These are phyloP conservation scores for Phytopythium kandeliae DNA, from an alignment of 352 stramenopile genomes.

Conservation along the genomic window DNA sequence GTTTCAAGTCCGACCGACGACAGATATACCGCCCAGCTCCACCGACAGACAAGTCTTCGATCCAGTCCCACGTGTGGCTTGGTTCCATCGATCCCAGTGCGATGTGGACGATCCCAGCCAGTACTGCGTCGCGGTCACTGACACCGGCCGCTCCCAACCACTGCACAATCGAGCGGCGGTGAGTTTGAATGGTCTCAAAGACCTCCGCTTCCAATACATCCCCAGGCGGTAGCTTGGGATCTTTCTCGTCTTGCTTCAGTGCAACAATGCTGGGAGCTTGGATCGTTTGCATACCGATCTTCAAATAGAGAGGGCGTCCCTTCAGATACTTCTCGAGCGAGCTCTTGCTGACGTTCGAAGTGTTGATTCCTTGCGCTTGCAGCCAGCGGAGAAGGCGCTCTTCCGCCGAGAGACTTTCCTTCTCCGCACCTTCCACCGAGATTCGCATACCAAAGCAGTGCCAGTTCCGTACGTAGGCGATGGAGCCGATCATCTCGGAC, in stretches of 20 bases:
- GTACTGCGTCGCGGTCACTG: constrained; percentile 26
- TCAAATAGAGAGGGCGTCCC: constrained; percentile 79
- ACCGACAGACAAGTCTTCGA: constrained; percentile 43
- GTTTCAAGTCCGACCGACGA: constrained; percentile 70
- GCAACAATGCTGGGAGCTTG: constrained; percentile 82
- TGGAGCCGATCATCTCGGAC: constrained; percentile 66
- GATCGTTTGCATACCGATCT: constrained; percentile 84
- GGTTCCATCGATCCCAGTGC: constrained; percentile 58
- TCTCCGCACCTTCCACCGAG: constrained; percentile 39
- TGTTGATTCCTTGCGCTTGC: constrained; percentile 88
- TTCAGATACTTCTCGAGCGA: constrained; percentile 86
- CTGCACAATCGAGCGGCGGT: constrained; percentile 69
- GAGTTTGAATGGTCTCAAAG: constrained; percentile 78
- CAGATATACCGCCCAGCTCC: constrained; percentile 68
- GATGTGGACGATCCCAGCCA: constrained; percentile 68
- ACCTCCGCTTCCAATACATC: constrained; percentile 85
- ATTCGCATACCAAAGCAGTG: constrained; percentile 89
- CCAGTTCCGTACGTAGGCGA: constrained; percentile 88
- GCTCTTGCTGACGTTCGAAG: constrained; percentile 68
- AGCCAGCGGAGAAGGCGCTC: constrained; percentile 83
- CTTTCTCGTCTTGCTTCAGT: constrained; percentile 45
- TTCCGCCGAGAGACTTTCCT: constrained; percentile 51
- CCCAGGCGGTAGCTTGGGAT: constrained; percentile 66
- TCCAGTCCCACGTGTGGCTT: constrained; percentile 56
- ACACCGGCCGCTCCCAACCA: constrained; percentile 43